phyloP scores from a whole-genome alignment of 2,329 filamentous ascomycete genomes.

The Exophiala sp. region DNA sequence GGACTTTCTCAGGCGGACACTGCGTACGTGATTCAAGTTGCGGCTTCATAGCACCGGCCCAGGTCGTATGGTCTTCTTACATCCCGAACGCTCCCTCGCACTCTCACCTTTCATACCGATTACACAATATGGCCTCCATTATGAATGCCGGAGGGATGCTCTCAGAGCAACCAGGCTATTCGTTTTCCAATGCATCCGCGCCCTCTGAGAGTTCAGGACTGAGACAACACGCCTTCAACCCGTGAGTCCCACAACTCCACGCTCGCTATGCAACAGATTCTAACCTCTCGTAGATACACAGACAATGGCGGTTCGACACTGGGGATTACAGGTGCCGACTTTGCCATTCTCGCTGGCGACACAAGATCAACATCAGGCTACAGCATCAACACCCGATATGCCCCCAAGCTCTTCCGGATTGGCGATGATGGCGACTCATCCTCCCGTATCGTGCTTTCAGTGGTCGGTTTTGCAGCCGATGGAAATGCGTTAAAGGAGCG shows the following conservation, averaged over 20 bases:
- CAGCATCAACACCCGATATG: constrained; percentile 96
- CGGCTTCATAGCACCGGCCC: neutral
- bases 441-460: constrained; percentile 80
- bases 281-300: constrained; percentile 58
- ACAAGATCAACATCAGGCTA: constrained; percentile 93
- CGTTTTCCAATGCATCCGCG: constrained; percentile 50
- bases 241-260: constrained; percentile 53
- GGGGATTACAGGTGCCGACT: constrained; percentile 87
- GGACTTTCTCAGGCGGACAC: neutral
- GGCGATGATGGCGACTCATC: constrained; percentile 75
- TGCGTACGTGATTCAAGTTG: constrained; percentile 1
- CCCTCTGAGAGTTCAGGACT: constrained; percentile 44
- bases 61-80: neutral
- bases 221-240: constrained; percentile 80
- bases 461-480: constrained; percentile 93
- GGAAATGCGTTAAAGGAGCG: constrained; percentile 90
- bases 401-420: constrained; percentile 95
- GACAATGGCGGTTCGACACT: constrained; percentile 97
- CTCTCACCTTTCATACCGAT: constrained; percentile 7
- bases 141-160: constrained; percentile 46
- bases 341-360: constrained; percentile 94
- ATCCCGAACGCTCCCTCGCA: neutral
- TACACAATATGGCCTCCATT: constrained; percentile 48
- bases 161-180: constrained; percentile 53
- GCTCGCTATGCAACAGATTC: neutral